A percentile compares a stretch with the other conserved stretches of the same genome.
phyloP scores from a whole-genome alignment of 306 rosid genomes.

The Cyamopsis tetragonoloba region DNA sequence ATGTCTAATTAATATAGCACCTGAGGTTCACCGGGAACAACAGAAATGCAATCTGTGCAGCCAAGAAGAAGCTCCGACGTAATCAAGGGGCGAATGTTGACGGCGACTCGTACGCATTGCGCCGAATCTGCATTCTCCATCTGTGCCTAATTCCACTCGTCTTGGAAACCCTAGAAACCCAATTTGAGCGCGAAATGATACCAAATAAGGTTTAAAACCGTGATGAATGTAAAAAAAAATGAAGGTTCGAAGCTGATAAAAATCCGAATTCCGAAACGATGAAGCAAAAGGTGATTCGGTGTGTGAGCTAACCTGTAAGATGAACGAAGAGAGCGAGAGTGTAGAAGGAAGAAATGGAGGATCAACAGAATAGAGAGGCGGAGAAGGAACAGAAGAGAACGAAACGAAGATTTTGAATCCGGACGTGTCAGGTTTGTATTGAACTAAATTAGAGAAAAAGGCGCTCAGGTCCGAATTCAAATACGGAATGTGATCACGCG shows the following conservation, averaged over 20 bases:
- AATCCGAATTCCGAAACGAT: background rate
- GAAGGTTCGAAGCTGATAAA: background rate
- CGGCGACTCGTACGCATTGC: constrained; percentile 88
- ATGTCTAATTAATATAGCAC: constrained; percentile 26
- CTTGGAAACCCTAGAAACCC: constrained; percentile 24
- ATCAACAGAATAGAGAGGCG: background rate
- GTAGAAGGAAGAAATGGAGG: constrained; percentile 15
- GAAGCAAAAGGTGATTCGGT: background rate
- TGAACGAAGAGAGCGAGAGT: background rate
- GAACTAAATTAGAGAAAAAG: constrained; percentile 44
- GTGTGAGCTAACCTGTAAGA: constrained; percentile 27
- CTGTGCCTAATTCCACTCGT: background rate
- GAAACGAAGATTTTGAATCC: constrained; percentile 27
- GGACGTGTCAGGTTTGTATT: constrained; percentile 35
- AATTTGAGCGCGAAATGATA: background rate
- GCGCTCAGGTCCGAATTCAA: constrained; percentile 61
- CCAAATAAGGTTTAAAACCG: background rate
- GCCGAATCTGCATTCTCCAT: constrained; percentile 66
- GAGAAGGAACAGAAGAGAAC: background rate
- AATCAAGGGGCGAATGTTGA: constrained; percentile 79
- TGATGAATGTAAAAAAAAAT: background rate
- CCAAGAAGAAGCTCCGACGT: constrained; percentile 82
- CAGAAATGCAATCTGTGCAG: constrained; percentile 87
- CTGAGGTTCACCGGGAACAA: constrained; percentile 86
- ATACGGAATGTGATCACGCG: constrained; percentile 45